Evolutionary conservation across 2,329 filamentous ascomycete species (phyloP).

Genomic region (Lasiodiplodia gonubiensis): DNA sequence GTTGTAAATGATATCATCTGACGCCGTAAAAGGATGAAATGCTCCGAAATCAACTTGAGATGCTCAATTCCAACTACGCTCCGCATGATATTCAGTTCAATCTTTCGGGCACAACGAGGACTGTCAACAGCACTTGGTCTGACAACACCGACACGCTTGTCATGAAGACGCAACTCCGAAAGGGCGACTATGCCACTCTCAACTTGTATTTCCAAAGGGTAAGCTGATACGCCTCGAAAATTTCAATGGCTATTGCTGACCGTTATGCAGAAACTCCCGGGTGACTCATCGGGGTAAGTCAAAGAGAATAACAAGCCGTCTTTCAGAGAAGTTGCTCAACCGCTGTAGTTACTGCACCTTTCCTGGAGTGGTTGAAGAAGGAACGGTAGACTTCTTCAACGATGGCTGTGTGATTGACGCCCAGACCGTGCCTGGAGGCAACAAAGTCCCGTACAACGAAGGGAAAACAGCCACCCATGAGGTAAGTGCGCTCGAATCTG

Average conservation of each 20-base stretch:
- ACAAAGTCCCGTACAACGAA: conserved; percentile 31
- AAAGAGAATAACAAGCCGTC: too few species aligned
- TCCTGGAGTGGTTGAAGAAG: conserved; percentile 45
- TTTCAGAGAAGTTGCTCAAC: conserved; percentile 27
- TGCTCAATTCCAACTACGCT: conserved; percentile 12
- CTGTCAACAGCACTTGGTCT: conserved; percentile 8
- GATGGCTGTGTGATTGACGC: conserved; percentile 35
- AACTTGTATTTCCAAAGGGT: conserved; percentile 37
- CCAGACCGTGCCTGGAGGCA: conserved; percentile 34
- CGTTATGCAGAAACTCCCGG: background rate
- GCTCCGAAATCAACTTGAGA: background rate
- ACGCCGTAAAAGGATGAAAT: background rate
- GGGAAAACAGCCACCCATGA: conserved; percentile 35
- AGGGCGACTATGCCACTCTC: conserved; percentile 37
- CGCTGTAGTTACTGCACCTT: conserved; percentile 53
- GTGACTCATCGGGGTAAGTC: background rate
- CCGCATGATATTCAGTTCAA: conserved; percentile 14
- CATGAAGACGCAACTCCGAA: conserved; percentile 33
- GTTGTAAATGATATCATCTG: background rate
- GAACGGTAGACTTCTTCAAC: conserved; percentile 29
- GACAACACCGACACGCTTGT: conserved; percentile 23
- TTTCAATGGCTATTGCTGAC: background rate
- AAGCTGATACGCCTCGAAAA: background rate
- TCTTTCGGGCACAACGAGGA: background rate
- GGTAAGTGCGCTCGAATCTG: conserved; percentile 34